A percentile compares a stretch with the other conserved stretches of the same genome.
Conservation (phyloP, 2,329 filamentous ascomycete genomes). For the Fusarium armeniacum region DNA sequence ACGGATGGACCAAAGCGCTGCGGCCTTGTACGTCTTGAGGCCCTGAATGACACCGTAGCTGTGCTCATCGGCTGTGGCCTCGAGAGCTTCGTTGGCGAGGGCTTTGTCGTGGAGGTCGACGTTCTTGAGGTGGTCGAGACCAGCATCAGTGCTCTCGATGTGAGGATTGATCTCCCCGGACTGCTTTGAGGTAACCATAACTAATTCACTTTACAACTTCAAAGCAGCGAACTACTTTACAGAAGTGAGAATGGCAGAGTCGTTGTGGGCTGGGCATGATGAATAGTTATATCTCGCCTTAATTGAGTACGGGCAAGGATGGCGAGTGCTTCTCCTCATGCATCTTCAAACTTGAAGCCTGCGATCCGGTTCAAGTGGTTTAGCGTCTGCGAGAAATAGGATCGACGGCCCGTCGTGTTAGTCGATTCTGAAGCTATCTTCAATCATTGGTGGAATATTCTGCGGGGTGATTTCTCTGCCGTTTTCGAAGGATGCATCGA, state of each 20-base stretch:
- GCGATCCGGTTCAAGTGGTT: constrained; percentile 16
- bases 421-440: constrained; percentile 14
- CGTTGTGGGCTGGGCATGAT: neutral
- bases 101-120: constrained; percentile 56
- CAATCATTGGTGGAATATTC: constrained; percentile 49
- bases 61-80: constrained; percentile 57
- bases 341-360: constrained; percentile 2
- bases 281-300: constrained; percentile 26
- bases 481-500: constrained; percentile 8
- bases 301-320: constrained; percentile 5
- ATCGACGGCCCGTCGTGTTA: constrained; percentile 43
- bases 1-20: constrained; percentile 59
- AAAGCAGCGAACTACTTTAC: constrained; percentile 17
- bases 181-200: constrained; percentile 47
- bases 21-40: constrained; percentile 58
- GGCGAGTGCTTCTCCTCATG: constrained; percentile 21
- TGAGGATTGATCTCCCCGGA: constrained; percentile 43
- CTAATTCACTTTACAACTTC: constrained; percentile 12
- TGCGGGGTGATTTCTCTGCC: constrained; percentile 13
- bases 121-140: constrained; percentile 53
- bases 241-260: neutral
- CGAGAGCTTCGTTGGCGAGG: constrained; percentile 56
- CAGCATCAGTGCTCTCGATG: constrained; percentile 51
- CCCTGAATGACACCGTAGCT: constrained; percentile 54
- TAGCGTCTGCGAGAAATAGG: constrained; percentile 37